These are phyloP conservation scores for Pyrrhoderma lamaoense DNA, from an alignment of 1,284 basidiomycete genomes.

Conservation along the genomic window DNA sequence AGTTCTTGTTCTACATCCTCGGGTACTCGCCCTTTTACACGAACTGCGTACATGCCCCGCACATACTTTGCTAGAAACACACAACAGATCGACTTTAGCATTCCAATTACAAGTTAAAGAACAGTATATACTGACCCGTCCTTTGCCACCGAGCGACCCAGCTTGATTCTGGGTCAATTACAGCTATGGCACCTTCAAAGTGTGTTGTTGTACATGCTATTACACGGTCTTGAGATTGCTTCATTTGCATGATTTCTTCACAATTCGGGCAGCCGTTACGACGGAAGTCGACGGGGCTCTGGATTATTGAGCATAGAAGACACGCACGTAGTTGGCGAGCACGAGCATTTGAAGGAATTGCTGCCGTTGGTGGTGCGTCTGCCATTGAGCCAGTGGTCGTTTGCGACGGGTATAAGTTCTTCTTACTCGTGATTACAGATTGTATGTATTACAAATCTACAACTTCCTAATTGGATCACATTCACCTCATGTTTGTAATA, in stretches of 20 bases:
- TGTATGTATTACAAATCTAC: no score
- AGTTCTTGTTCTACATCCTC: constrained; percentile 80
- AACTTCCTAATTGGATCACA: no score
- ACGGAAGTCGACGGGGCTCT: constrained; percentile 79
- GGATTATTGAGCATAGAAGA: constrained; percentile 87
- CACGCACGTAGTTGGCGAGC: constrained; percentile 82
- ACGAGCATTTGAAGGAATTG: constrained; percentile 54
- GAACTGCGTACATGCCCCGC: constrained; percentile 81
- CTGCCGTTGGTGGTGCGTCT: constrained; percentile 10
- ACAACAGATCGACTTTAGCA: not conserved
- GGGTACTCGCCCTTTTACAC: constrained; percentile 80
- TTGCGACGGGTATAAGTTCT: no score
- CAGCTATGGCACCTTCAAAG: constrained; percentile 89
- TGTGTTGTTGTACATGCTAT: constrained; percentile 86
- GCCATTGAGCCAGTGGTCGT: no score
- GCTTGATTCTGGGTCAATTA: constrained; percentile 82
- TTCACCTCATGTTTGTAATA: no score
- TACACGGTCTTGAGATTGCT: constrained; percentile 79
- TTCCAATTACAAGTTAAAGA: no score
- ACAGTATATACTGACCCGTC: constrained; percentile 45
- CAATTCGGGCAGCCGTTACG: constrained; percentile 93
- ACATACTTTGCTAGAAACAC: constrained; percentile 66
- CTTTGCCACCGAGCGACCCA: constrained; percentile 96
- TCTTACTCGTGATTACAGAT: no score
- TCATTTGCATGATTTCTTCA: constrained; percentile 93